A percentile compares a stretch with the other conserved stretches of the same genome.
These are phyloP conservation scores for Colletotrichum cuscutae DNA, from an alignment of 2,329 filamentous ascomycete species.

Conservation along the genomic window DNA sequence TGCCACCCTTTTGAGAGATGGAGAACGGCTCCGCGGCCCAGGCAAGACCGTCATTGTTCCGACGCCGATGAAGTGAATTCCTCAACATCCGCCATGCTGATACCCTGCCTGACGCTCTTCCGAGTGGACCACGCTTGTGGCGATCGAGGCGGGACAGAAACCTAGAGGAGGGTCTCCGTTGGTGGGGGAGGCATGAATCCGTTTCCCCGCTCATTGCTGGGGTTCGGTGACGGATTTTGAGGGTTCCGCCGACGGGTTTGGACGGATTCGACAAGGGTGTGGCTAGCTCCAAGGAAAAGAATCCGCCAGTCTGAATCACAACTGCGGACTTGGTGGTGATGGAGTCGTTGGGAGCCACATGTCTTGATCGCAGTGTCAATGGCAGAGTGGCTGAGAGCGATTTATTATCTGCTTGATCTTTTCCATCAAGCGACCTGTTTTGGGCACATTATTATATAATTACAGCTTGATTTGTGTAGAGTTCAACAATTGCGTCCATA, in stretches of 20 bases:
- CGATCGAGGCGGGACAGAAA: neutral
- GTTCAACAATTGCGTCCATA: neutral
- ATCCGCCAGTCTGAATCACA: constrained; percentile 5
- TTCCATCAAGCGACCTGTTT: neutral
- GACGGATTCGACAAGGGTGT: neutral
- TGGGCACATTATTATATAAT: constrained; percentile 5
- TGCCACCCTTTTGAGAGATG: constrained; percentile 7
- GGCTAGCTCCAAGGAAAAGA: constrained; percentile 3
- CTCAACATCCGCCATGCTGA: constrained; percentile 12
- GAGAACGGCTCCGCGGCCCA: neutral
- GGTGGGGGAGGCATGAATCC: constrained; percentile 8
- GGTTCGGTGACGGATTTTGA: neutral
- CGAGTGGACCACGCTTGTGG: neutral
- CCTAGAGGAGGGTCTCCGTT: constrained; percentile 16
- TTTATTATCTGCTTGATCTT: neutral
- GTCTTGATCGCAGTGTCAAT: neutral
- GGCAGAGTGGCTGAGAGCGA: neutral
- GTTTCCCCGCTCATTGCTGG: constrained; percentile 9
- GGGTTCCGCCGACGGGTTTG: neutral
- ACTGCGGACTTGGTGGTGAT: neutral
- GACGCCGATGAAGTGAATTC: constrained; percentile 11
- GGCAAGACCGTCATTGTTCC: constrained; percentile 7
- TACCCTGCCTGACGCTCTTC: neutral
- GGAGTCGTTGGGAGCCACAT: neutral
- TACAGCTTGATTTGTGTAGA: neutral